Base-by-base conservation (phyloP, 75 land plant genomes). In the Picea sitchensis region DNA sequence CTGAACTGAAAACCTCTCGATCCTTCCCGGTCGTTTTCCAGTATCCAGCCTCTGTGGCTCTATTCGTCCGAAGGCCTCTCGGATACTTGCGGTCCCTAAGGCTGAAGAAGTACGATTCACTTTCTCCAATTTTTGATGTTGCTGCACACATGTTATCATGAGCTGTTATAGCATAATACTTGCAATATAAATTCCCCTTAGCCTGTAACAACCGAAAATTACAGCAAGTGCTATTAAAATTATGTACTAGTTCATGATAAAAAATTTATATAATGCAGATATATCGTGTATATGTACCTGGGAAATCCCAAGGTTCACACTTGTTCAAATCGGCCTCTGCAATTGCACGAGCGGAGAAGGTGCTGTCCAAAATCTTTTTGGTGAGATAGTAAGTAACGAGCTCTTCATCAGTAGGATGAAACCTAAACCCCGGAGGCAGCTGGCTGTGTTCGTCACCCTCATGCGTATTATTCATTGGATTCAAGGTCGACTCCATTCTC, bases 281-380 rank as follows among this genome's bases (percentile, higher is more conserved):
- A 13, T 15, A 58, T 58, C 3, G 59, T 7, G 2, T 14, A 9
- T 3, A 57, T 59, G 17, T 77, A 89, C 91, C 86, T 78, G 91
- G 90, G 14, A 89, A 84, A 73, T 89, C 86, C 90, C 91, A 89
- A 34, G 91, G 91, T 54, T 89, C 91, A 80, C 78, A 89, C 51
- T 89, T 89, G 73, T 89, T 89, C 74, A 89, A 90, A 76, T 89
- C 90, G 23, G 84, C 90, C 26, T 89, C 91, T 23, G 90, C 77
- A 60, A 89, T 80, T 23, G 90, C 91, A 18, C 83, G 80, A 23
- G 73, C 86, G n/a, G 80, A 56, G 62, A 89, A 87, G 21, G 58
- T 80, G 59, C 80, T 51, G 60, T 83, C 79, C 11, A 85, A 26
- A 69, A 89, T 61, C 77, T 89, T 88, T 14, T 81, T 76, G 12